Base-by-base conservation (phyloP, 1,139 yeast species). In the Yamadazyma mexicana region DNA sequence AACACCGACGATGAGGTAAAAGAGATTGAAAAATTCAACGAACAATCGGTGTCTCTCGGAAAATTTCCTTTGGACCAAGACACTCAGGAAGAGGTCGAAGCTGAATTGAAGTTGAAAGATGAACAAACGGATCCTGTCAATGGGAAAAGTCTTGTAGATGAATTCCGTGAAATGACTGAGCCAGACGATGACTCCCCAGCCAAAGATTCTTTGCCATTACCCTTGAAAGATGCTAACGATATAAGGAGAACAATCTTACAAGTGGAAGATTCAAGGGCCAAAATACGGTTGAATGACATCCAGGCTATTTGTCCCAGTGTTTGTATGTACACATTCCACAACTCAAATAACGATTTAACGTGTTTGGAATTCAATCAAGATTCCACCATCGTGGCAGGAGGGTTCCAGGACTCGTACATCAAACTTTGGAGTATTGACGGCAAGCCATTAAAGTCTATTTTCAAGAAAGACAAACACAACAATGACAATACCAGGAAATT, bases 291-390 rank as follows among this genome's bases (percentile, higher is more conserved):
- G 39, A 42, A 40, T 38, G 60, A 72, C 4, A 64, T 81, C 22
- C 96, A 87, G 61, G 85, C 95, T 1, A 71, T 88, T 22, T 77
- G 94, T 20, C 99, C 99, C 10, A 86, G 95, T 42, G 96, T 92
- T 30, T 92, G 98, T 62, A 88, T 92, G 96, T 94, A 92, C 66
- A 92, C 98, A 0, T 91, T 94, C 67, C 98, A 92, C 70, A 92
- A 94, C 62, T 87, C 98, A 8, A 85, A 87, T 58, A 86, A 87
- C 49, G 95, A 87, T 46, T 71, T 92, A 73, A 87, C 95, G 15
- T 80, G 89, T 40, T 61, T 92, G 38, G 87, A 83, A 46, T 91
- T 91, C 64, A 88, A 92, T 53, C 87, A 85, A 37, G 97, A 91
- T 59, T 81, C 94, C 14, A 81, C 91, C 24, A 56, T 91, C 50